Evolutionary conservation across 1,139 yeast species (phyloP).

Genomic region (Candida sanyaensis): DNA sequence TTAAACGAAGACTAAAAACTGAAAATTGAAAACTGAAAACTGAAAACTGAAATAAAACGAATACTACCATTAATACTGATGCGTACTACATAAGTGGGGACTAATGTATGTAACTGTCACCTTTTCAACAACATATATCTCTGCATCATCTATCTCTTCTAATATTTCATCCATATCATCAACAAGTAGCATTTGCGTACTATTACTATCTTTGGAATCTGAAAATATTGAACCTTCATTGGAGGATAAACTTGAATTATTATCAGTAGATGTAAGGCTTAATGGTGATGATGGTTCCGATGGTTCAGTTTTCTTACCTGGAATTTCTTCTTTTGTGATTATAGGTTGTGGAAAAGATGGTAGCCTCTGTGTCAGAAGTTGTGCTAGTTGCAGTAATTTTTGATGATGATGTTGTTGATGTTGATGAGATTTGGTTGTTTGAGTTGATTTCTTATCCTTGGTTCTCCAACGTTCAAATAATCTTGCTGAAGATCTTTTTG

Average conservation of each 20-base stretch:
- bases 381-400: not conserved
- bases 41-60: not conserved
- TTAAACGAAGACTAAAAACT: not conserved
- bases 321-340: conserved; percentile 1
- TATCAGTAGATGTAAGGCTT: not conserved
- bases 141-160: conserved; percentile 4
- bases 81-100: not conserved
- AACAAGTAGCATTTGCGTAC: conserved; percentile 3
- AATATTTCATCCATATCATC: conserved; percentile 5
- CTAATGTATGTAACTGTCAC: conserved; percentile 3
- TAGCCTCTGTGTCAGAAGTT: not conserved
- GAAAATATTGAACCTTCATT: conserved; percentile 7
- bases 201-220: conserved; percentile 1
- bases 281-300: conserved; percentile 7
- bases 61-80: not conserved
- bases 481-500: conserved; percentile 22
- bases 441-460: not conserved
- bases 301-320: not conserved
- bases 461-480: conserved; percentile 10
- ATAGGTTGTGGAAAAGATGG: not conserved
- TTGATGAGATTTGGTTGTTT: not conserved
- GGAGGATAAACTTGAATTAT: not conserved
- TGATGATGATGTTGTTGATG: not conserved
- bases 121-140: conserved; percentile 5
- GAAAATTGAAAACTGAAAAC: no score